phyloP scores from a whole-genome alignment of 2,329 filamentous ascomycete genomes.

The Didymella pomorum region DNA sequence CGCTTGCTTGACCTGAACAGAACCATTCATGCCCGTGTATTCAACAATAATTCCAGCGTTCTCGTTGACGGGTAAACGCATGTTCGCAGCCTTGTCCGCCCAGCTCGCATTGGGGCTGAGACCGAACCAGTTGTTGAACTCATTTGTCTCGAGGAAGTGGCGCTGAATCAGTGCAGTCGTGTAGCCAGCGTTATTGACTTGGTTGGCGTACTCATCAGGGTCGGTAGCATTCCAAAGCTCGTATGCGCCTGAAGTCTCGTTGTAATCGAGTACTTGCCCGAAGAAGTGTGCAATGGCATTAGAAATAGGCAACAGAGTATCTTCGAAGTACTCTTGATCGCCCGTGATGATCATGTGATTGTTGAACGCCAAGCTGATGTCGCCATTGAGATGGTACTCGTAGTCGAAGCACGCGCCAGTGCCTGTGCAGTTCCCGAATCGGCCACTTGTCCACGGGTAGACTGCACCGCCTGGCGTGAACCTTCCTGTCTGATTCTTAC shows the following conservation, averaged over 20 bases:
- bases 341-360: constrained; percentile 69
- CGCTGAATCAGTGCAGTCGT: constrained; percentile 69
- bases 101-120: constrained; percentile 65
- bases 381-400: constrained; percentile 75
- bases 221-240: constrained; percentile 68
- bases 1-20: constrained; percentile 72
- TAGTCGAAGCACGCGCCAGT: constrained; percentile 72
- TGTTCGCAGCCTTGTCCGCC: constrained; percentile 63
- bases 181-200: constrained; percentile 72
- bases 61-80: constrained; percentile 63
- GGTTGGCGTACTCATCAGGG: constrained; percentile 75
- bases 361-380: constrained; percentile 69
- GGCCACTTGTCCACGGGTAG: constrained; percentile 73
- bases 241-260: constrained; percentile 54
- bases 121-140: constrained; percentile 65
- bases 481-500: constrained; percentile 65
- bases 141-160: constrained; percentile 65
- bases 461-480: constrained; percentile 67
- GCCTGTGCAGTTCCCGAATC: constrained; percentile 72
- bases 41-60: constrained; percentile 69
- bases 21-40: constrained; percentile 72
- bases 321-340: constrained; percentile 63
- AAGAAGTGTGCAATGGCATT: constrained; percentile 70
- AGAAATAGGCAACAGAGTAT: constrained; percentile 68
- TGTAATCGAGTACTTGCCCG: constrained; percentile 66